These are phyloP conservation scores for Pestalotiopsis sp. DNA, from an alignment of 2,329 filamentous ascomycete genomes.

Conservation along the genomic window DNA sequence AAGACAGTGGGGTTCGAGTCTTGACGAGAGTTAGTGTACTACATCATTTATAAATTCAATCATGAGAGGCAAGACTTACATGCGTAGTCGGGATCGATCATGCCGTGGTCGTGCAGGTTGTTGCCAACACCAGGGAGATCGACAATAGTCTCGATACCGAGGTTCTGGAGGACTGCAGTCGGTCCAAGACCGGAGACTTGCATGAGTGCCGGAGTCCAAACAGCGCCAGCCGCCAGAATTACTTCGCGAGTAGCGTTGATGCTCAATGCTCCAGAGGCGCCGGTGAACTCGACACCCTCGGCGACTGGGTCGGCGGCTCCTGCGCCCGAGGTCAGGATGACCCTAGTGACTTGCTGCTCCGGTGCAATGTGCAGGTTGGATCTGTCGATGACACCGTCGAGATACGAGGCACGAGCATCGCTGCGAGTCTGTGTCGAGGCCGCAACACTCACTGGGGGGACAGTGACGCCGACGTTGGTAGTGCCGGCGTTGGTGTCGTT, in stretches of 20 bases:
- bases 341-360: background rate
- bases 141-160: conserved; percentile 40
- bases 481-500: background rate
- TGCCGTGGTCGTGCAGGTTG: conserved; percentile 43
- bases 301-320: background rate
- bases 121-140: conserved; percentile 50
- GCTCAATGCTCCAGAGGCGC: background rate
- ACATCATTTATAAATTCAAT: background rate
- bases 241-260: conserved; percentile 44
- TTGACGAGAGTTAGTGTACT: background rate
- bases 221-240: conserved; percentile 41
- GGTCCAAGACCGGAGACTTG: conserved; percentile 51
- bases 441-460: background rate
- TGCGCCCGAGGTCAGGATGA: background rate
- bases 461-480: conserved; percentile 3
- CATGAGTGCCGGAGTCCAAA: conserved; percentile 45
- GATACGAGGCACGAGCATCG: conserved; percentile 6
- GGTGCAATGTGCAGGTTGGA: conserved; percentile 6
- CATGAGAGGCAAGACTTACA: conserved; percentile 9
- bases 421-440: background rate
- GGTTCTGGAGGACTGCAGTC: conserved; percentile 31
- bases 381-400: background rate
- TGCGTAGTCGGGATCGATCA: conserved; percentile 23
- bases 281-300: conserved; percentile 1
- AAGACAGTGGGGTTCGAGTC: conserved; percentile 14